Conservation (phyloP, 176 grass and related monocot genomes). For the Metroxylon sagu region DNA sequence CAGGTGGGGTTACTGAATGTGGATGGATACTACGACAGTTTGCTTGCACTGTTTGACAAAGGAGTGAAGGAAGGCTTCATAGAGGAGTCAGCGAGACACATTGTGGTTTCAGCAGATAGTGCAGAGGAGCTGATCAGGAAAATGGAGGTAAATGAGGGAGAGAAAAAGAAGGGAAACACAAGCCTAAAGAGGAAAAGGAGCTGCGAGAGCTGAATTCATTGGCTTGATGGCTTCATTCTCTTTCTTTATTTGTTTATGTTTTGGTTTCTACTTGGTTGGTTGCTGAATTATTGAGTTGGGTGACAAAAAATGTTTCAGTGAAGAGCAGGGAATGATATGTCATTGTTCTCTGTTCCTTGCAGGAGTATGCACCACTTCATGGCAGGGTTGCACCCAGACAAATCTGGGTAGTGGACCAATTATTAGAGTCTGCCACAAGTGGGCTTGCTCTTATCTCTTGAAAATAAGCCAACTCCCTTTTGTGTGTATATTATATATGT, state of each 20-base stretch:
- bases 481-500: too few species aligned
- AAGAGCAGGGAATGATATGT: not conserved
- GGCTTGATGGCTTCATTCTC: too few species aligned
- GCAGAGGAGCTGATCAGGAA: constrained; percentile 45
- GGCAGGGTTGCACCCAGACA: not conserved
- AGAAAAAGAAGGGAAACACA: too few species aligned
- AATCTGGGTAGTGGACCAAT: constrained; percentile 2
- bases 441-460: too few species aligned
- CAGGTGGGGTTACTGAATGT: constrained; percentile 91
- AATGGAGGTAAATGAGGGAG: constrained; percentile 4
- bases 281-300: too few species aligned
- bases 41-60: constrained; percentile 84
- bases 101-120: constrained; percentile 55
- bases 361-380: constrained; percentile 2
- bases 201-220: too few species aligned
- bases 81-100: constrained; percentile 51
- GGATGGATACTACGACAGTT: constrained; percentile 80
- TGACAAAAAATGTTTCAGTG: not conserved
- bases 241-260: too few species aligned
- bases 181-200: too few species aligned
- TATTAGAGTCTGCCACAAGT: not conserved
- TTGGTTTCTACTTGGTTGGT: too few species aligned
- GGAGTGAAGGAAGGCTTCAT: constrained; percentile 90
- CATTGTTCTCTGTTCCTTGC: not conserved
- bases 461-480: too few species aligned